Percentiles rank a stretch among this genome's conserved stretches.
phyloP scores from a whole-genome alignment of 495 filamentous ascomycete genomes.

The Podospora fimiseda region DNA sequence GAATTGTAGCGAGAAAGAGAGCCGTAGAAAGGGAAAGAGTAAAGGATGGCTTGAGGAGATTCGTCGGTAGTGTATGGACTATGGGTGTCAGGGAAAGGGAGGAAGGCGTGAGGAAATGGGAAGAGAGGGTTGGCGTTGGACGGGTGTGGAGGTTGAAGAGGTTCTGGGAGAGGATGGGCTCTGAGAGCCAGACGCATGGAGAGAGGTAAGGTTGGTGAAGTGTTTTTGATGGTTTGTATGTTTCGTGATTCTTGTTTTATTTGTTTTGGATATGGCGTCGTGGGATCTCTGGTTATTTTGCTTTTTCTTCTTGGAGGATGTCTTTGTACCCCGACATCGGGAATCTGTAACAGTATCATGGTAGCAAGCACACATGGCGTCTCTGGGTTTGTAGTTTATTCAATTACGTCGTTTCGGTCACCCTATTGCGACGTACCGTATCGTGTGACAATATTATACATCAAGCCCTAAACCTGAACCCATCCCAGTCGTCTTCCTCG shows the following conservation, averaged over 20 bases:
- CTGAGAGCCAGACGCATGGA: neutral
- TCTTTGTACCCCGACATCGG: no score
- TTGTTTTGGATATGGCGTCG: no score
- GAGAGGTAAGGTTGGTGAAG: neutral
- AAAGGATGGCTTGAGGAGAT: constrained; percentile 47
- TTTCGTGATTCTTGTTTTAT: no score
- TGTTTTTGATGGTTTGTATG: no score
- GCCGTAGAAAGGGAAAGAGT: constrained; percentile 50
- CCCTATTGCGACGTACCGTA: no score
- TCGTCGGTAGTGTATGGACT: constrained; percentile 43
- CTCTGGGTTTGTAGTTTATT: no score
- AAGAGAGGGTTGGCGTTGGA: constrained; percentile 39
- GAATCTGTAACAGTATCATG: no score
- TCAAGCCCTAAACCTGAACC: constrained; percentile 55
- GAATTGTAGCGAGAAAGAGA: constrained; percentile 34
- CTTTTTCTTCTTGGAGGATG: no score
- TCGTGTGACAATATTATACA: no score
- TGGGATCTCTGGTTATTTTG: no score
- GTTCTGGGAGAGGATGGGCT: constrained; percentile 46
- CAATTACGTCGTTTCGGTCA: no score
- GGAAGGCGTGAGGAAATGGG: constrained; percentile 33
- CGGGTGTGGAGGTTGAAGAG: constrained; percentile 44
- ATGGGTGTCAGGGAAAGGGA: constrained; percentile 35
- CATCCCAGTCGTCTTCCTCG: constrained; percentile 59
- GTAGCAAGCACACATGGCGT: no score